These are phyloP conservation scores for Nakazawaea laoshanensis DNA, from an alignment of 805 yeast species.

Conservation along the genomic window DNA sequence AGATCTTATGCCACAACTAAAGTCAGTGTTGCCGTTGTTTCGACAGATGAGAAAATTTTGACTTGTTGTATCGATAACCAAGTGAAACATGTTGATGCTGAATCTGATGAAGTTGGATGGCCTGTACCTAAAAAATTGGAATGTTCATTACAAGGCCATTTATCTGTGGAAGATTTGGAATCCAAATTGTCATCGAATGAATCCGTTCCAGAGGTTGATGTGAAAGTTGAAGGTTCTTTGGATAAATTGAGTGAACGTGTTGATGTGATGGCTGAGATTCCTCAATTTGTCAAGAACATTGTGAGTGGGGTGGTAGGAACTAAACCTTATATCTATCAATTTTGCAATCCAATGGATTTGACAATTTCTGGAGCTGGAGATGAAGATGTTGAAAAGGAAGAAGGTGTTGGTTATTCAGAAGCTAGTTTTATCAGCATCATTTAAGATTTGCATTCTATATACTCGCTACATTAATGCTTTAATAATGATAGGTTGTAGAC, in stretches of 20 bases:
- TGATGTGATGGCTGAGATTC: slow-evolving; percentile 96
- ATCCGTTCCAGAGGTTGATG: slow-evolving; percentile 27
- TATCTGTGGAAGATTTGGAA: slow-evolving; percentile 25
- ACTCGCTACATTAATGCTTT: too few relatives aligned
- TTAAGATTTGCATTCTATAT: too few relatives aligned
- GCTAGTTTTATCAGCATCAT: slow-evolving; percentile 62
- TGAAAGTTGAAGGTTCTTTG: slow-evolving; percentile 53
- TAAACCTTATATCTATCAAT: slow-evolving; percentile 94
- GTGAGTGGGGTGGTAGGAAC: slow-evolving; percentile 95
- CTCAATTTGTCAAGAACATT: slow-evolving; percentile 85
- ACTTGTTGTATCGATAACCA: slow-evolving; percentile 60
- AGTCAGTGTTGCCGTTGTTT: slow-evolving; percentile 72
- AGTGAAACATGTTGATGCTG: slow-evolving; percentile 46
- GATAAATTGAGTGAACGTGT: slow-evolving; percentile 71
- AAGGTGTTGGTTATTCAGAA: slow-evolving; percentile 67
- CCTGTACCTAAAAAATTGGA: slow-evolving; percentile 65
- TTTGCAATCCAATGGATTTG: slow-evolving; percentile 54
- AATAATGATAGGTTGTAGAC: too few relatives aligned
- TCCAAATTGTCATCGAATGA: slow-evolving; percentile 27
- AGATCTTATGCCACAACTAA: slow-evolving; percentile 75
- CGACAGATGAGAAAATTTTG: slow-evolving; percentile 51
- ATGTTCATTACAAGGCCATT: slow-evolving; percentile 37
- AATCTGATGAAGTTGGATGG: slow-evolving; percentile 84
- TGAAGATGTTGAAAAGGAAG: slow-evolving; percentile 35
- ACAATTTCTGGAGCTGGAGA: slow-evolving; percentile 27